phyloP scores from a whole-genome alignment of 345 rosid species.

The Viola odorata region DNA sequence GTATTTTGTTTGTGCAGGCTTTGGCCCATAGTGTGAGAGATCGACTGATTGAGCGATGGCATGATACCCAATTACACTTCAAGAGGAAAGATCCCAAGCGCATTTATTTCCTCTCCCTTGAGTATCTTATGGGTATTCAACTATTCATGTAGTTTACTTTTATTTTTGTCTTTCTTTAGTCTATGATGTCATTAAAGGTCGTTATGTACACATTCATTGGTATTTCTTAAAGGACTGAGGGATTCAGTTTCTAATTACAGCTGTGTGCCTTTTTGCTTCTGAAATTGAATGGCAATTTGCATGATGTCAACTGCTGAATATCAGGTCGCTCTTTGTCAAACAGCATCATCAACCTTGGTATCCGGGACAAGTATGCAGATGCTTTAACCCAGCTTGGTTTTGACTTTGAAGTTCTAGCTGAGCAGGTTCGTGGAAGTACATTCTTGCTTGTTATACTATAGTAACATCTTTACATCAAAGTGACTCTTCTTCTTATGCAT shows the following conservation, averaged over 20 bases:
- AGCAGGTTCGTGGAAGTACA: slow-evolving; percentile 48
- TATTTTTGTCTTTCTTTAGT: neutral
- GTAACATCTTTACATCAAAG: neutral
- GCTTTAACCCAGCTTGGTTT: slow-evolving; percentile 47
- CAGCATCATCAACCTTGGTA: slow-evolving; percentile 42
- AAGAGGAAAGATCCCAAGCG: slow-evolving; percentile 45
- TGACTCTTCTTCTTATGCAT: neutral
- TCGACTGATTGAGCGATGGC: slow-evolving; percentile 46
- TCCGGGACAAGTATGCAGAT: slow-evolving; percentile 37
- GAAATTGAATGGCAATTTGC: slow-evolving; percentile 11
- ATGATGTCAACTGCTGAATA: slow-evolving; percentile 3
- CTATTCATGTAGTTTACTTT: neutral
- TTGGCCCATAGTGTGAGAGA: slow-evolving; percentile 41
- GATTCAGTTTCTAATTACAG: neutral
- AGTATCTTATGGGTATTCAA: slow-evolving; percentile 54
- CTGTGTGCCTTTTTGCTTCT: slow-evolving; percentile 2
- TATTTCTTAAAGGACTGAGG: neutral
- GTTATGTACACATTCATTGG: neutral
- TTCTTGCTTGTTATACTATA: no score
- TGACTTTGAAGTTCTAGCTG: slow-evolving; percentile 47
- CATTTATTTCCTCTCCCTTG: slow-evolving; percentile 43
- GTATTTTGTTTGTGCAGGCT: slow-evolving; percentile 24
- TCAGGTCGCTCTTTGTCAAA: slow-evolving; percentile 47
- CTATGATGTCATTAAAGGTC: neutral
- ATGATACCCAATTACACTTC: slow-evolving; percentile 42